These are phyloP conservation scores for Penicillium odoratum DNA, from an alignment of 495 filamentous ascomycete species.

Conservation along the genomic window DNA sequence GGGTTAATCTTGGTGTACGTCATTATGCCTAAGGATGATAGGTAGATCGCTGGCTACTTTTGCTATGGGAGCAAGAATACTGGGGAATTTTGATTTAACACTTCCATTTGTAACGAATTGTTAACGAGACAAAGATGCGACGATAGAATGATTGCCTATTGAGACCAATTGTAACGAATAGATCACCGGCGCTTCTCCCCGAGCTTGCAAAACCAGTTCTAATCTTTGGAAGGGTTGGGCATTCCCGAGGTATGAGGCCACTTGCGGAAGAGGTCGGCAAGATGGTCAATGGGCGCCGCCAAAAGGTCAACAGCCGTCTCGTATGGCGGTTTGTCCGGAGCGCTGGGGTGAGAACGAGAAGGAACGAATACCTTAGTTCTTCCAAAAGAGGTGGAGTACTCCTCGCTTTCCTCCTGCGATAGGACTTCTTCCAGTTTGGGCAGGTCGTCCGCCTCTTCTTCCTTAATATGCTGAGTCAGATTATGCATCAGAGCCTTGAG, in stretches of 20 bases:
- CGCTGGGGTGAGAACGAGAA: slow-evolving; percentile 53
- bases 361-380: slow-evolving; percentile 64
- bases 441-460: slow-evolving; percentile 60
- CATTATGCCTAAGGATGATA: no score
- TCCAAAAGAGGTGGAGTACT: slow-evolving; percentile 52
- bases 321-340: slow-evolving; percentile 36
- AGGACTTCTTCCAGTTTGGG: slow-evolving; percentile 53
- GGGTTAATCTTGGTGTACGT: no score
- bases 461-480: slow-evolving; percentile 57
- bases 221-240: slow-evolving; percentile 24
- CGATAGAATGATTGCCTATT: no score
- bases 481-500: slow-evolving; percentile 53
- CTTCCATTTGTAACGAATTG: no score
- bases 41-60: no score
- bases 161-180: no score
- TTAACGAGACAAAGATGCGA: no score
- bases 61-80: no score
- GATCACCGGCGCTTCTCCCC: no score
- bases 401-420: slow-evolving; percentile 33
- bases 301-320: slow-evolving; percentile 34
- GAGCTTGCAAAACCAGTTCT: no score
- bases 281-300: slow-evolving; percentile 35
- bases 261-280: slow-evolving; percentile 34
- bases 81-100: no score
- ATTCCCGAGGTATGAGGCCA: slow-evolving; percentile 31